Base-by-base conservation (phyloP, 768 basidiomycete species). In the Megacollybia marginata region DNA sequence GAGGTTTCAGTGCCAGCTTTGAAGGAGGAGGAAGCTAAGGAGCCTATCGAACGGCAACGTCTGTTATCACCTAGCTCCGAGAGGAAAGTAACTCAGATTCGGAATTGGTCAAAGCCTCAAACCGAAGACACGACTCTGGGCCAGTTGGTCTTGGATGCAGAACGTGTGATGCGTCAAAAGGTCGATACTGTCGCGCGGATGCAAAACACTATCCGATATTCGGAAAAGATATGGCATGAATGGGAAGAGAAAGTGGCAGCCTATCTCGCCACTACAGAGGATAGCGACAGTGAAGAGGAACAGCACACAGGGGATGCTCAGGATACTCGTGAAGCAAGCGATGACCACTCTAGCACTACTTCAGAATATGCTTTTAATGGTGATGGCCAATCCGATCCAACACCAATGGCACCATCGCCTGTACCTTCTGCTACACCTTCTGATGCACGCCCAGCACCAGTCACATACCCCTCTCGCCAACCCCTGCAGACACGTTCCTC, bases 181-280 rank as follows among this genome's bases (percentile, higher is more conserved):
- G 80, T 93, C 54, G 93, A 94, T 65, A 92, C 87, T 56, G 90
- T 97, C 45, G 88, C 92, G 54, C 83, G 96, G 35, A 83, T 99
- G 83, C 91, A 95, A 67, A 96, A 95, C 61, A 97, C 93, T 16
- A 93, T 99, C 57, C 77, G 90, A 48, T 98, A 98, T 65, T 85
- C 92, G 36, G 96, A 98, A 72, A 95, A 94, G 70, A 89, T 96
- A 31, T 84, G 95, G 71, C 86, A 87, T 58, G 96, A 98, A 68
- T 98, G 95, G 94, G 88, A 97, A 66, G 87, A 89, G 59, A 83
- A 80, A 57, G 85, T 96, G 12, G 85, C 82, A 52, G 76, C 80
- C 57, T 77, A 74, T 38, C 66, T 94, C 33, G 76, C 76, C 4
- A 69, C 69, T 33, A 68, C 73, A 23, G 78, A 82, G 15, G 79